Evolutionary conservation across 352 stramenopile species (phyloP), one percentile per base, ranked within the genome.

Genomic region (Phytophthora boehmeriae): DNA sequence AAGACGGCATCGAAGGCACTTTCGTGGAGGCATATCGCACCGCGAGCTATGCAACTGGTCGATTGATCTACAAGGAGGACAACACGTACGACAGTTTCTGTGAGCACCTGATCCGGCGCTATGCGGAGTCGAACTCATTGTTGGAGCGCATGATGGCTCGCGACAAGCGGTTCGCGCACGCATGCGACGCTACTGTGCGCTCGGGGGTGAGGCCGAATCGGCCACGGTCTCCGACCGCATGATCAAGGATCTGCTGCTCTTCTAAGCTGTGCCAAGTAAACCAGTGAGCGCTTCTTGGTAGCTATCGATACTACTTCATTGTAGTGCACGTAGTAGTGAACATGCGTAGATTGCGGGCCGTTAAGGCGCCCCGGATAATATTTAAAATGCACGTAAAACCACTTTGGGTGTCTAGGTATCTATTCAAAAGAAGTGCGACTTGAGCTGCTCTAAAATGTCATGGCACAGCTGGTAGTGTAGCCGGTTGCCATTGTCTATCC

Each of bases 31-130:
- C 86, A 25, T 95, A 89, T 35, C 86, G 86, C 55, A 93, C 83
- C 11, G 86, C 86, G 41, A 93, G 83, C 68, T 95, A 95, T 59
- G 86, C 86, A 8, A 93, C 86, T 0, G 86, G 86, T 2, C 64
- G 83, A 19, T 82, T 88, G 56, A 92, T 95, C 64, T 95, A 95
- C 81, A 93, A 92, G 69, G 86, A 92, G 43, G 86, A 92, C 75
- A 93, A 93, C 63, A 91, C 82, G 65, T 95, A 95, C 75, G 86
- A 95, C 68, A 93, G 84, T 63, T 95, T 95, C 59, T 95, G 86
- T 64, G 86, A 95, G 65, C 86, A 95, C 69, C 55, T 95, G 48
- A 95, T 95, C 68, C 82, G 86, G 49, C 82, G 86, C 34, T 95
- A 95, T 52, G 83, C 86, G 41, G 86, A 95, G 71, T 92, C 80